Percentiles rank a stretch among this genome's conserved stretches.
phyloP scores from a whole-genome alignment of 2,329 filamentous ascomycete genomes.

The Chaetomiaceae sp. region DNA sequence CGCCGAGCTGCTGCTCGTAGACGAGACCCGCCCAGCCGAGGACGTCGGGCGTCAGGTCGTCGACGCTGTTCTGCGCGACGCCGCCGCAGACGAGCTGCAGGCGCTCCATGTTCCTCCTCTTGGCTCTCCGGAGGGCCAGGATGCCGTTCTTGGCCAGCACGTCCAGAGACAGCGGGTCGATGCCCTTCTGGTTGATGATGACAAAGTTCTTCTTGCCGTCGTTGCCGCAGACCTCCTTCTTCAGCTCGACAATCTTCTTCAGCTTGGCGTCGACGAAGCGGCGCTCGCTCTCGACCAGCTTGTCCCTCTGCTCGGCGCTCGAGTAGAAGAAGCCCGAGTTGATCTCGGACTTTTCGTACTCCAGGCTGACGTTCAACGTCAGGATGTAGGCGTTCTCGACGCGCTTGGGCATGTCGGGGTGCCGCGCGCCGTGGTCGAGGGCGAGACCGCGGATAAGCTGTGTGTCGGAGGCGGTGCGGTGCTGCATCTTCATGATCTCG shows the following conservation, averaged over 20 bases:
- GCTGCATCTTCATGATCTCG: constrained; percentile 99
- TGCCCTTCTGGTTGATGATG: constrained; percentile 98
- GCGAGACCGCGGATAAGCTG: constrained; percentile 91
- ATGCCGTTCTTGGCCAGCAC: constrained; percentile 98
- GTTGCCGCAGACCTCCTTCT: constrained; percentile 93
- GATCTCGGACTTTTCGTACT: constrained; percentile 99
- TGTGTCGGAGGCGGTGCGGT: constrained; percentile 91
- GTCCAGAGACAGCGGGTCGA: constrained; percentile 92
- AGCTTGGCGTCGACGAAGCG: constrained; percentile 94
- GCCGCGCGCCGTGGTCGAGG: constrained; percentile 89
- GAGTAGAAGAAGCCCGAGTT: constrained; percentile 99
- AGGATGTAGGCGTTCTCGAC: constrained; percentile 94
- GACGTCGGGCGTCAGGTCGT: constrained; percentile 80
- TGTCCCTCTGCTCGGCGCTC: constrained; percentile 92
- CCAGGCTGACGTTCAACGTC: constrained; percentile 91
- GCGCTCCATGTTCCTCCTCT: constrained; percentile 98
- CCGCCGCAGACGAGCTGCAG: constrained; percentile 93
- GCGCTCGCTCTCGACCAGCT: constrained; percentile 95
- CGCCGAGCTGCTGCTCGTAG: constrained; percentile 94
- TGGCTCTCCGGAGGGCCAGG: constrained; percentile 85
- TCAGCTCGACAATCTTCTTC: constrained; percentile 94
- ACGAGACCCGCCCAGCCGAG: constrained; percentile 95
- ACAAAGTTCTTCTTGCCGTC: constrained; percentile 95
- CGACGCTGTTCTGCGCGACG: constrained; percentile 89
- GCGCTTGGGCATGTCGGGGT: constrained; percentile 97